A percentile compares a stretch with the other conserved stretches of the same genome.
These are phyloP conservation scores for Achaetomiella virescens DNA, from an alignment of 495 filamentous ascomycete genomes.

Conservation along the genomic window DNA sequence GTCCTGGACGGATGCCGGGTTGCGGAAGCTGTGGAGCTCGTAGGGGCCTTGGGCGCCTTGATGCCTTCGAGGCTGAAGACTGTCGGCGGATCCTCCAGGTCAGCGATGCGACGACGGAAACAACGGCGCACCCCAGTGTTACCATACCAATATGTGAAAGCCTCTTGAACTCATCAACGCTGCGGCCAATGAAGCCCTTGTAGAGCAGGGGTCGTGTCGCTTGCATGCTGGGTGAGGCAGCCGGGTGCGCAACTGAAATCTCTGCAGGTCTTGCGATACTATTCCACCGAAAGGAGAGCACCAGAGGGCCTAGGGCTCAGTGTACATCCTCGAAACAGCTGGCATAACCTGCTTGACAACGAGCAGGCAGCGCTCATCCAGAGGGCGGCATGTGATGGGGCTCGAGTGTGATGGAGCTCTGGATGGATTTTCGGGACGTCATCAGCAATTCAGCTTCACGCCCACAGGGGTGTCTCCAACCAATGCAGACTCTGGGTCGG, in stretches of 20 bases:
- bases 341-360: background rate
- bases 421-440: conserved; percentile 7
- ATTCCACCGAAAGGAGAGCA: conserved; percentile 9
- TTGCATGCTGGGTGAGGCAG: conserved; percentile 32
- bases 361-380: conserved; percentile 1
- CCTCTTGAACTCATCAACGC: conserved; percentile 42
- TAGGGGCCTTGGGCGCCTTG: conserved; percentile 49
- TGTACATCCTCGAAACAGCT: conserved; percentile 8
- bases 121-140: background rate
- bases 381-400: background rate
- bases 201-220: conserved; percentile 33
- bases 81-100: conserved; percentile 12
- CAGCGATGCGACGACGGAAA: background rate
- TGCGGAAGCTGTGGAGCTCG: conserved; percentile 59
- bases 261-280: background rate
- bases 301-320: conserved; percentile 13
- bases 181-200: conserved; percentile 42
- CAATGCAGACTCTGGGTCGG: no score
- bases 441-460: conserved; percentile 1
- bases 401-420: background rate
- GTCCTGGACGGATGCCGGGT: conserved; percentile 50
- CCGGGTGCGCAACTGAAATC: background rate
- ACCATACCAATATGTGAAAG: conserved; percentile 38
- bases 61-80: conserved; percentile 48
- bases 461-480: no score